Base-by-base conservation (phyloP, 2,329 filamentous ascomycete species). In the Talaromyces funiculosus region DNA sequence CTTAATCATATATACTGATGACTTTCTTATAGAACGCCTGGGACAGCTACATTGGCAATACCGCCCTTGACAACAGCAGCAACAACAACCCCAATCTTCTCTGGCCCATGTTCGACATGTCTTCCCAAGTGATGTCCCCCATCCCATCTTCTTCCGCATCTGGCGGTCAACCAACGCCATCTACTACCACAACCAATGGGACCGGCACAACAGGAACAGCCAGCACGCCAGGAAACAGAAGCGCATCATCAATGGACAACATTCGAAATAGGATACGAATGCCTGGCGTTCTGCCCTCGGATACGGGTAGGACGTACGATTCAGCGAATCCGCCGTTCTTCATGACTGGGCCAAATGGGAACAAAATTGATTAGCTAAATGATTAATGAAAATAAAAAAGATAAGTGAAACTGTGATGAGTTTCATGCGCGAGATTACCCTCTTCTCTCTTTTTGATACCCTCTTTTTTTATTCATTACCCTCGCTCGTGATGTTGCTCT, bases 11-110 rank as follows among this genome's bases (percentile, higher is more conserved):
- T 4, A 20, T 9, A 2, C 24, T 42, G 63, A 67, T 73, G 59
- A 75, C 69, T 68, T 42, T 51, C 31, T 3, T 29, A 65, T 64
- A 87, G 85, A 83, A 87, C 63, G 84, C 85, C 29, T 89, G 86
- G 86, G 86, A 89, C 68, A 84, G 81, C 6, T 89, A 88, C 66
- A 84, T 89, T 53, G 86, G 88, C 70, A 84, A 83, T 57, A 79
- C 83, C 5, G 78, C 70, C 6, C 64, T 79, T 35, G 78, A 80
- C 53, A 68, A 33, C 38, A 57, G 24, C 43, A 58, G 40, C 37
- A 51, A 31, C 20, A 35, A 24, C 20, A 53, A 73, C 9, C 66
- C 72, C 14, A 76, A 70, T 43, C 72, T 73, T 53, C 71, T 73
- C 59, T 78, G 75, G 76, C 68, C 70, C 16, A 70, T 71, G 51